These are phyloP conservation scores for Naganishia sp. DNA, from an alignment of 1,284 basidiomycete genomes.

Conservation along the genomic window DNA sequence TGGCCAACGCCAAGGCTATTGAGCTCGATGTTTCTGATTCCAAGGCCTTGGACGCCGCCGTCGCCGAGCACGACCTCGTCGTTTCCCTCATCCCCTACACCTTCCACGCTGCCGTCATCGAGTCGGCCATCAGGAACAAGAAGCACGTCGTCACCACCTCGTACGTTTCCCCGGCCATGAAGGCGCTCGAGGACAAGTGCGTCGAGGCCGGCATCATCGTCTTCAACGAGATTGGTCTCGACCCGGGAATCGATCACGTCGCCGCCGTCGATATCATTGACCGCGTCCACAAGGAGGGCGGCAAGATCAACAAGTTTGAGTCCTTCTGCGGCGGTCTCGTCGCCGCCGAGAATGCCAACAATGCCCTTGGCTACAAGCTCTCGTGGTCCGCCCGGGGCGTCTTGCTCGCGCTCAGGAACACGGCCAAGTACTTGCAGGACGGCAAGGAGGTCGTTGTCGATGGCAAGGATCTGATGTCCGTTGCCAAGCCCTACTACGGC, in stretches of 20 bases:
- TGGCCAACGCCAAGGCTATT: conserved; percentile 69
- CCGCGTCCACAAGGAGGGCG: conserved; percentile 90
- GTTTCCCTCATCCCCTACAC: conserved; percentile 97
- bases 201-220: conserved; percentile 90
- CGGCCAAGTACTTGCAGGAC: conserved; percentile 75
- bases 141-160: conserved; percentile 90
- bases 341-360: conserved; percentile 78
- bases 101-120: conserved; percentile 86
- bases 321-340: conserved; percentile 97
- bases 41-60: conserved; percentile 71
- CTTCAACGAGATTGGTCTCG: conserved; percentile 97
- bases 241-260: conserved; percentile 91
- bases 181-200: conserved; percentile 77
- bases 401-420: conserved; percentile 90
- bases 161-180: conserved; percentile 88
- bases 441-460: conserved; percentile 67
- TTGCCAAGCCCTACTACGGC: conserved; percentile 92
- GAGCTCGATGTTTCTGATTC: conserved; percentile 80
- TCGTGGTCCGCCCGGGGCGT: conserved; percentile 98
- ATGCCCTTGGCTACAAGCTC: conserved; percentile 99
- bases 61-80: conserved; percentile 88
- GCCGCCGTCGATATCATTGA: conserved; percentile 97
- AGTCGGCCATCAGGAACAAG: conserved; percentile 92
- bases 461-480: conserved; percentile 72
- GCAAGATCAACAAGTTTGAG: conserved; percentile 78